Evolutionary conservation across 768 basidiomycete genomes (phyloP).

Genomic region (Pholiota conissans): DNA sequence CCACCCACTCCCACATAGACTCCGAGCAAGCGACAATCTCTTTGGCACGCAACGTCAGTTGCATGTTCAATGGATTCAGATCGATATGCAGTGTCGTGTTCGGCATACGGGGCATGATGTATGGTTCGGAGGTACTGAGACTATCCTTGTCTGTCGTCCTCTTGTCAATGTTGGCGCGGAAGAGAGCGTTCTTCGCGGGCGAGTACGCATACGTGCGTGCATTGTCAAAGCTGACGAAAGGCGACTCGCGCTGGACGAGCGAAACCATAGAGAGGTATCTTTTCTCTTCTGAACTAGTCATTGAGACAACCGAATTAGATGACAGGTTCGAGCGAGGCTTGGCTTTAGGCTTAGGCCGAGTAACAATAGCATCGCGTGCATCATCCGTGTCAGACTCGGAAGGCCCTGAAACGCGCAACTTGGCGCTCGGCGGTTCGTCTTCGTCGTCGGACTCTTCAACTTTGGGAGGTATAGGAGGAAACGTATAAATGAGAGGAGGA

Average conservation of each 20-base stretch:
- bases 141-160: slow-evolving; percentile 10
- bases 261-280: slow-evolving; percentile 35
- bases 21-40: slow-evolving; percentile 74
- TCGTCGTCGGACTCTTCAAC: slow-evolving; percentile 14
- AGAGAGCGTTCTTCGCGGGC: slow-evolving; percentile 34
- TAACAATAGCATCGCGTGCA: slow-evolving; percentile 34
- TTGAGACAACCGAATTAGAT: slow-evolving; percentile 15
- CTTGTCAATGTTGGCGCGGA: slow-evolving; percentile 5
- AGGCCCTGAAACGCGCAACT: not conserved
- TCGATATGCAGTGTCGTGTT: slow-evolving; percentile 57
- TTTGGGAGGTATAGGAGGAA: slow-evolving; percentile 42
- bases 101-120: slow-evolving; percentile 42
- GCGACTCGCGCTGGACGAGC: slow-evolving; percentile 38
- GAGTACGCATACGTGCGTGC: slow-evolving; percentile 41
- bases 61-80: slow-evolving; percentile 57
- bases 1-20: slow-evolving; percentile 80
- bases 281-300: slow-evolving; percentile 21
- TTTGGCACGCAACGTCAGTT: slow-evolving; percentile 57
- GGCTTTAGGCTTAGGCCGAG: slow-evolving; percentile 26
- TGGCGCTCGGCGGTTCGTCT: slow-evolving; percentile 7
- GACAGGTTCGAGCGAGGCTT: slow-evolving; percentile 13
- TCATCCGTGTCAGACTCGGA: slow-evolving; percentile 33
- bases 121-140: slow-evolving; percentile 2
- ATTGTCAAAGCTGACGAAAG: slow-evolving; percentile 48
- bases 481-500: slow-evolving; percentile 59